Base-by-base conservation (phyloP, 2,329 filamentous ascomycete species). In the Raffaelea ambrosiae region DNA sequence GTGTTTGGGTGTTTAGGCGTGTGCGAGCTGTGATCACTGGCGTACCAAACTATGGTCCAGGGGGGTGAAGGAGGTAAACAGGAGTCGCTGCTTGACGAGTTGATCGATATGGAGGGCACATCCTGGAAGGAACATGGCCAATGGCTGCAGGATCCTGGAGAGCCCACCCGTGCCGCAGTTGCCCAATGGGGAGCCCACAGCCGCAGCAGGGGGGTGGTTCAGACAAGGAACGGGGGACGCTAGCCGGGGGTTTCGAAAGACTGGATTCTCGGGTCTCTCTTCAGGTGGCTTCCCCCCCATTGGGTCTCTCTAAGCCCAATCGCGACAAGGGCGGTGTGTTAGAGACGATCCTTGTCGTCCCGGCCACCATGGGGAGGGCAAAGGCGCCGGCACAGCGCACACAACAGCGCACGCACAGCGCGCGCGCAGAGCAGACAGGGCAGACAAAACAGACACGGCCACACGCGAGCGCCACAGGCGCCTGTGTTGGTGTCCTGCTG, bases 171-270 rank as follows among this genome's bases (percentile, higher is more conserved):
- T 56, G 62, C 63, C 66, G 63, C 63, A 59, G 59, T 64, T 71
- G 66, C 71, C 74, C 68, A 75, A 77, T 72, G 57, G 61, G 66
- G 71, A 67, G 62, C 56, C 71, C 11, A 18, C 71, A 74, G 63
- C 59, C 68, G 63, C 61, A 58, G 59, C 33, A 7, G 16, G 33
- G 19, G 16, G 40, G 16, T 8, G 31, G 26, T 23, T 23, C 20
- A 36, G 40, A 19, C 26, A 42, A 21, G 47, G 47, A 40, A 47
- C 40, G 51, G 48, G 48, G 44, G 33, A 48, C n/a, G 29, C 41
- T 45, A 53, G 46, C 51, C 47, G 48, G 51, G 52, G 48, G 44
- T 40, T 50, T 47, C 46, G 38, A 47, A 54, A 54, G 46, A 55
- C 48, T 53, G 49, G 51, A 46, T 50, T n/a, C 52, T 50, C 43